A percentile compares a stretch with the other conserved stretches of the same genome.
Evolutionary conservation across 2,329 filamentous ascomycete genomes (phyloP).

Genomic region (Alternaria sp.): DNA sequence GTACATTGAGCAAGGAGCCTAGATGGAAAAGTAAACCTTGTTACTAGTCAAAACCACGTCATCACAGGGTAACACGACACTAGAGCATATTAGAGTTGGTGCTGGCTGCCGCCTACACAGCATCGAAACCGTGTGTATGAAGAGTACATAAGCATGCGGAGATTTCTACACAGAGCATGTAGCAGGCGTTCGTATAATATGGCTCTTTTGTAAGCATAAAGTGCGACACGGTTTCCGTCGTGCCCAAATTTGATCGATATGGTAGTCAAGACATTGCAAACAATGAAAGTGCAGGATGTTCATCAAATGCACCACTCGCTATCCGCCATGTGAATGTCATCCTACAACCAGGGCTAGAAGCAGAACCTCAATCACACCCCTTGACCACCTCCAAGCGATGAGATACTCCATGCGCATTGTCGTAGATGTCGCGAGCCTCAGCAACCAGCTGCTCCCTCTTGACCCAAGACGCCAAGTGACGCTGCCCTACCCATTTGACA

Average conservation of each 20-base stretch:
- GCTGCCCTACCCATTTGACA: conserved; percentile 21
- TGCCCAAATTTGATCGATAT: not conserved
- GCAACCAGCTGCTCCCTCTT: conserved; percentile 5
- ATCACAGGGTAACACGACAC: not conserved
- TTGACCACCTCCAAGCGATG: not conserved
- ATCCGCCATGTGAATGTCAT: too few relatives aligned
- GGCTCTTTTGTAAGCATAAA: not conserved
- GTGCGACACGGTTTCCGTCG: not conserved
- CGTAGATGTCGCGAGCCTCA: conserved; percentile 1
- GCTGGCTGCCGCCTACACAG: not conserved
- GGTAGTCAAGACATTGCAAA: not conserved
- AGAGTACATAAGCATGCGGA: not conserved
- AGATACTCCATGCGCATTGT: conserved; percentile 1
- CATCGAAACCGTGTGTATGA: not conserved
- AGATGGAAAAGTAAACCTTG: not conserved
- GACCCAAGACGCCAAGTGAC: conserved; percentile 17
- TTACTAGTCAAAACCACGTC: not conserved
- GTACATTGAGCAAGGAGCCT: not conserved
- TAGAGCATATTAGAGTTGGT: not conserved
- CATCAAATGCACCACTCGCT: too few relatives aligned
- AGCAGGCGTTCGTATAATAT: not conserved
- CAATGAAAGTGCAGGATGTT: not conserved
- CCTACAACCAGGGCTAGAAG: too few relatives aligned
- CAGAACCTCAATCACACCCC: not conserved
- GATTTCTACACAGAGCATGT: not conserved